phyloP scores from a whole-genome alignment of 306 rosid species.

The Quercus dentata region DNA sequence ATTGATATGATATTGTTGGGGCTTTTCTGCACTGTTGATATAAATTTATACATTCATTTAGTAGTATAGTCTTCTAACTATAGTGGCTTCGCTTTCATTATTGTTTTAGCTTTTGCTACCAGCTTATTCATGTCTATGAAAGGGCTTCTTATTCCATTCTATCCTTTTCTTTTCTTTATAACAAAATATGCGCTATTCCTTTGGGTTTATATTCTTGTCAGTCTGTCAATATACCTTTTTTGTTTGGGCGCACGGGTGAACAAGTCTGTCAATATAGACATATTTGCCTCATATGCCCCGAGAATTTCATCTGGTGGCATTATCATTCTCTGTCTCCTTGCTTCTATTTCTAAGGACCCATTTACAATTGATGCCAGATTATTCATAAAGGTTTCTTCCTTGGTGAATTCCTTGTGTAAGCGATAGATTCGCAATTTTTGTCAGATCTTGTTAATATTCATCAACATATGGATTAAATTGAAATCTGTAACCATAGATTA shows the following conservation, averaged over 20 bases:
- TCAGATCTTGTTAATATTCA: background rate
- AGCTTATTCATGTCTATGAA: slow-evolving; percentile 1
- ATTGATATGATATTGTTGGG: background rate
- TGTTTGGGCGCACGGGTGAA: too few relatives aligned
- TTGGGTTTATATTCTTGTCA: background rate
- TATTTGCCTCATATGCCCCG: background rate
- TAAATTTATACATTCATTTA: background rate
- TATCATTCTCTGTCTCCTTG: background rate
- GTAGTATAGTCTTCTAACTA: background rate
- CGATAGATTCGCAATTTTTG: background rate
- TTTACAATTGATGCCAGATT: background rate
- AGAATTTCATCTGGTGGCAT: background rate
- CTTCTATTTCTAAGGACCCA: background rate
- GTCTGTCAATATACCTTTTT: background rate
- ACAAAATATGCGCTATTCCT: background rate
- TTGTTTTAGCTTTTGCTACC: background rate
- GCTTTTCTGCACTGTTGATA: background rate
- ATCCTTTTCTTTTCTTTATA: background rate
- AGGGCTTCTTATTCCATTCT: background rate
- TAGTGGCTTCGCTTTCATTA: background rate
- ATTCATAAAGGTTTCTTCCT: background rate
- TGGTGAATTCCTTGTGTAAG: background rate
- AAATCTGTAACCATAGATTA: background rate
- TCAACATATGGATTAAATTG: background rate
- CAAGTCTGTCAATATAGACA: background rate